A percentile compares a stretch with the other conserved stretches of the same genome.
phyloP scores from a whole-genome alignment of 768 basidiomycete species.

The Lactarius sp. region DNA sequence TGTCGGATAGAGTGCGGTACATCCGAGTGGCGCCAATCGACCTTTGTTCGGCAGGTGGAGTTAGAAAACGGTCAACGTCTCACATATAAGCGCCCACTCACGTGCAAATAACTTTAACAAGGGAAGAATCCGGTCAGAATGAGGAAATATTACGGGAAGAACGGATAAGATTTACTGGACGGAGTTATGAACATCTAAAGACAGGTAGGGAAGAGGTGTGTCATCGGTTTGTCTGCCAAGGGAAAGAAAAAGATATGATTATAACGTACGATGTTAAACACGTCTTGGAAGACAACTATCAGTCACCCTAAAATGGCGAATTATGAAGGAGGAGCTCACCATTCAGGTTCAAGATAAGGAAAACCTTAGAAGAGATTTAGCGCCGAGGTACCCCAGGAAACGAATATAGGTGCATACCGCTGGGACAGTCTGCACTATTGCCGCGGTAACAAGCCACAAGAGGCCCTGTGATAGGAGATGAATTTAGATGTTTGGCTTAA shows the following conservation, averaged over 20 bases:
- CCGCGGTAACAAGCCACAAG: constrained; percentile 14
- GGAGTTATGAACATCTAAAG: constrained; percentile 19
- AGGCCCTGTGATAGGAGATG: constrained; percentile 12
- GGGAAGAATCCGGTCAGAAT: background rate
- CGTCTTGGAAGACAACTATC: constrained; percentile 6
- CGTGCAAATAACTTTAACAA: constrained; percentile 23
- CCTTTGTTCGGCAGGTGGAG: background rate
- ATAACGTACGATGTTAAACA: constrained; percentile 21
- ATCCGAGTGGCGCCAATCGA: constrained; percentile 25
- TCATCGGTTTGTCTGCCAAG: background rate
- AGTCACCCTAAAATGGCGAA: background rate
- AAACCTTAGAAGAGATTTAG: constrained; percentile 6
- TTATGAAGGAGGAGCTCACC: background rate
- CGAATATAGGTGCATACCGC: constrained; percentile 1
- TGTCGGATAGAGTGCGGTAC: constrained; percentile 23
- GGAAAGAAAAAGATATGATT: background rate
- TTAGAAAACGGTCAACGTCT: background rate
- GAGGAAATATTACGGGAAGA: background rate
- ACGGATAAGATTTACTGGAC: constrained; percentile 8
- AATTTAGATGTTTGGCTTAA: background rate
- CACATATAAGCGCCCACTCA: constrained; percentile 5
- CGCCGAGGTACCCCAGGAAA: background rate
- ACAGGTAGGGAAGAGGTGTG: background rate
- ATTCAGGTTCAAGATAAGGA: constrained; percentile 19
- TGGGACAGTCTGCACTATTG: constrained; percentile 8